phyloP scores from a whole-genome alignment of 768 basidiomycete genomes.

The Rhodocollybia butyracea region DNA sequence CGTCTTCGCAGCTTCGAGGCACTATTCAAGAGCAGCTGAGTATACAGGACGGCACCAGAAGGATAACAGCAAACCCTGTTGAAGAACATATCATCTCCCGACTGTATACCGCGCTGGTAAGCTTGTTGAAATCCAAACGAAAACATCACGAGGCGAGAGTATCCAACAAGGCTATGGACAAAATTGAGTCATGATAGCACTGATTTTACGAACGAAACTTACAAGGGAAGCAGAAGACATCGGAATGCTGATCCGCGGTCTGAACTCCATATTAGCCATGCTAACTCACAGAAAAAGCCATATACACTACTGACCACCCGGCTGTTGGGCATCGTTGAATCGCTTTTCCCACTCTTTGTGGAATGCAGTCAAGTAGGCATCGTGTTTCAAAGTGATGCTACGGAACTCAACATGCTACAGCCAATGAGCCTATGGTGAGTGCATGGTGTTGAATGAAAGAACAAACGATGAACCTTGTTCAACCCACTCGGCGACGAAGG shows the following conservation, averaged over 20 bases:
- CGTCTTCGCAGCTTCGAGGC: slow-evolving; percentile 64
- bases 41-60: not conserved
- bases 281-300: too few species aligned
- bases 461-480: slow-evolving; percentile 51
- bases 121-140: slow-evolving; percentile 87
- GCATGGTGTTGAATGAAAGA: not conserved
- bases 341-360: slow-evolving; percentile 64
- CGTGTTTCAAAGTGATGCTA: slow-evolving; percentile 56
- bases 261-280: too few species aligned
- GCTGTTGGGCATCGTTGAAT: slow-evolving; percentile 59
- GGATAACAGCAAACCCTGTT: slow-evolving; percentile 45
- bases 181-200: too few species aligned
- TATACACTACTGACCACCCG: slow-evolving; percentile 38
- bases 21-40: slow-evolving; percentile 34
- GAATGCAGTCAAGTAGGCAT: slow-evolving; percentile 53
- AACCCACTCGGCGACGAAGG: slow-evolving; percentile 62
- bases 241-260: slow-evolving; percentile 62
- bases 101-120: slow-evolving; percentile 64
- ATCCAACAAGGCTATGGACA: slow-evolving; percentile 75
- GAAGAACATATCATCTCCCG: slow-evolving; percentile 63
- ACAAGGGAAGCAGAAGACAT: slow-evolving; percentile 72
- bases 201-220: not conserved
- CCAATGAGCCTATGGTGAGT: slow-evolving; percentile 4
- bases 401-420: slow-evolving; percentile 65
- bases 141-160: slow-evolving; percentile 81